Evolutionary conservation across 2,329 filamentous ascomycete genomes (phyloP), one percentile per base, ranked within the genome.

Genomic region (Onygenales sp.): DNA sequence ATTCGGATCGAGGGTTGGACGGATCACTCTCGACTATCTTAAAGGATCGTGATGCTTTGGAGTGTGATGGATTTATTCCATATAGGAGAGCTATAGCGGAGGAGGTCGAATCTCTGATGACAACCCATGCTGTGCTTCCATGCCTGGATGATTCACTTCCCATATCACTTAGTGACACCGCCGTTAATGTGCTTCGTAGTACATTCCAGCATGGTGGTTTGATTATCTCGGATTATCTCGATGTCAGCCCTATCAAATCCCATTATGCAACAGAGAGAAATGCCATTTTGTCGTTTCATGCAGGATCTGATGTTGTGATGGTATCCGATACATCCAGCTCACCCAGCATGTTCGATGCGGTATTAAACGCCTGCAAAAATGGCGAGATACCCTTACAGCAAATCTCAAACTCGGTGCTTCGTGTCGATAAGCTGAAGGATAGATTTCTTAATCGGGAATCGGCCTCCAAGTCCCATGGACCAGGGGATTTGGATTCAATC

Each of bases 291-390:
- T 68, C 71, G 6, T 58, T 76, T 31, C 68, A 67, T 52, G 70
- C 73, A 34, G 72, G 74, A 17, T 68, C 67, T 48, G 73, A 76
- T 53, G 74, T 69, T 51, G 59, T 72, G 5, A 74, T 75, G 70
- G 62, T 76, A n/a, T 74, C 71, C 43, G 71, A 75, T 56, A 74
- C 71, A 0, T 70, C 69, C 52, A 60, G 64, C 5, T 65, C 69
- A 37, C 72, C 75, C 54, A 66, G 62, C 3, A 69, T 72, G 1
- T 72, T 74, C 14, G 61, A 72, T 39, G 58, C 62, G 32, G 67
- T 75, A 2, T 64, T 67, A 21, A 55, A 67, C 45, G 70, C 71
- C 13, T 61, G 72, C 0, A 62, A 65, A 42, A 65, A 63, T 27
- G 70, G 70, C 4, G 58, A 62, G 4, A 58, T 75, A 21, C 56